Conservation (phyloP, 2,329 filamentous ascomycete genomes). For the Tothia fuscella region DNA sequence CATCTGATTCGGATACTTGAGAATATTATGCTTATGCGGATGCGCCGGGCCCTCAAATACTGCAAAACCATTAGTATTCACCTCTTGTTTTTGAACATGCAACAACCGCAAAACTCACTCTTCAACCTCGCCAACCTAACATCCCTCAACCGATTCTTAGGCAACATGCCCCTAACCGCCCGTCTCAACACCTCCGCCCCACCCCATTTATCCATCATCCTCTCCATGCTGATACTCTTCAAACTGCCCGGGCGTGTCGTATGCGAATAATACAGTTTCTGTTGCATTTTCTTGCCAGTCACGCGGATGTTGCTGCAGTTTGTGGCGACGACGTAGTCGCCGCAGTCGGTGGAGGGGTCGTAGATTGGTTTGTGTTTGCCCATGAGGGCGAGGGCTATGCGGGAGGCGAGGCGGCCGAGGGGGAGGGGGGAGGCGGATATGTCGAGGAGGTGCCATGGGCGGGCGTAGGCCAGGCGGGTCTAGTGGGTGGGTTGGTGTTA, state of each 20-base stretch:
- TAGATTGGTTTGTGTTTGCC: conserved; percentile 99
- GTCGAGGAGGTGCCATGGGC: conserved; percentile 89
- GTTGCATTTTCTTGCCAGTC: conserved; percentile 82
- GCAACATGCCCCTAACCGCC: conserved; percentile 93
- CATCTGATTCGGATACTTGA: conserved; percentile 9
- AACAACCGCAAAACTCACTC: conserved; percentile 38
- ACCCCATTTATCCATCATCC: conserved; percentile 86
- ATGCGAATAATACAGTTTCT: conserved; percentile 94
- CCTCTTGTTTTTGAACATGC: conserved; percentile 7
- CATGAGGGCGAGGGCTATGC: conserved; percentile 82
- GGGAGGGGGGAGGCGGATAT: conserved; percentile 55
- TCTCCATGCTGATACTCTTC: conserved; percentile 85
- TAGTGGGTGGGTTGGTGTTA: conserved; percentile 26
- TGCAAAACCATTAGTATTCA: conserved; percentile 19
- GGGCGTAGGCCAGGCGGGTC: conserved; percentile 93
- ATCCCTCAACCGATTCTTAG: conserved; percentile 88
- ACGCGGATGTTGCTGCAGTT: conserved; percentile 77
- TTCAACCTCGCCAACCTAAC: conserved; percentile 80
- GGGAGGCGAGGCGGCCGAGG: conserved; percentile 79
- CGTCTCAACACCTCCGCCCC: conserved; percentile 82
- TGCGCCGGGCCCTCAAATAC: conserved; percentile 88
- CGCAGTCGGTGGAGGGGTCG: conserved; percentile 95
- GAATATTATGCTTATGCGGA: conserved; percentile 75
- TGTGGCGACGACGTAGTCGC: conserved; percentile 94
- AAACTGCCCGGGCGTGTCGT: conserved; percentile 81